These are phyloP conservation scores for Barnettozyma salicaria DNA, from an alignment of 805 yeast genomes.

Conservation along the genomic window DNA sequence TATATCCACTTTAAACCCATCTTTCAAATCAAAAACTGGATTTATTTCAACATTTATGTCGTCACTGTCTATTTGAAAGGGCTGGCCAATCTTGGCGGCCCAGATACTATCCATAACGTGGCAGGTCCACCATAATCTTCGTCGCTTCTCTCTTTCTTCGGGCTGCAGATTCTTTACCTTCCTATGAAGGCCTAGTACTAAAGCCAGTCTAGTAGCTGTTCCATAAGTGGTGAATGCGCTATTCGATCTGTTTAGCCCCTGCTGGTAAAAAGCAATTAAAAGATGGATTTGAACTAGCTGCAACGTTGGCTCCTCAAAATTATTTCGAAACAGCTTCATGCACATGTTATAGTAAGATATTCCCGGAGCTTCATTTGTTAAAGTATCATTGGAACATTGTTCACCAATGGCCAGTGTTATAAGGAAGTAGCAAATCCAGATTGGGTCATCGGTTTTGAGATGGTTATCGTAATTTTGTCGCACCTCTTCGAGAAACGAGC, in stretches of 20 bases:
- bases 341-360: conserved; percentile 27
- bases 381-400: conserved; percentile 19
- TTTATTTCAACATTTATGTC: conserved; percentile 29
- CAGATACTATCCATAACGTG: conserved; percentile 33
- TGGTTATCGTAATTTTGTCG: conserved; percentile 12
- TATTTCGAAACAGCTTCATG: conserved; percentile 26
- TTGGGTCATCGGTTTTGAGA: conserved; percentile 8
- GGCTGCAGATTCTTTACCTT: conserved; percentile 17
- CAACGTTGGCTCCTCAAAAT: conserved; percentile 31
- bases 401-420: conserved; percentile 26
- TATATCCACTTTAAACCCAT: conserved; percentile 28
- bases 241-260: conserved; percentile 33
- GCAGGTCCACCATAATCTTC: conserved; percentile 37
- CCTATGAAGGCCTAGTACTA: conserved; percentile 30
- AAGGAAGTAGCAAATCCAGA: conserved; percentile 21
- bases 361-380: conserved; percentile 20
- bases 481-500: conserved; percentile 11
- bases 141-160: conserved; percentile 28
- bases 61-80: conserved; percentile 29
- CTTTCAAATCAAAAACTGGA: conserved; percentile 21
- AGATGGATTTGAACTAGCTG: conserved; percentile 30
- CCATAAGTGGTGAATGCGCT: conserved; percentile 32
- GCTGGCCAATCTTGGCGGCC: conserved; percentile 33
- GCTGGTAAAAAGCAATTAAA: conserved; percentile 31
- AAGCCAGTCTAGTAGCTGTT: conserved; percentile 29